These are phyloP conservation scores for Drosera capensis DNA, from an alignment of 148 eudicot genomes.

Conservation along the genomic window DNA sequence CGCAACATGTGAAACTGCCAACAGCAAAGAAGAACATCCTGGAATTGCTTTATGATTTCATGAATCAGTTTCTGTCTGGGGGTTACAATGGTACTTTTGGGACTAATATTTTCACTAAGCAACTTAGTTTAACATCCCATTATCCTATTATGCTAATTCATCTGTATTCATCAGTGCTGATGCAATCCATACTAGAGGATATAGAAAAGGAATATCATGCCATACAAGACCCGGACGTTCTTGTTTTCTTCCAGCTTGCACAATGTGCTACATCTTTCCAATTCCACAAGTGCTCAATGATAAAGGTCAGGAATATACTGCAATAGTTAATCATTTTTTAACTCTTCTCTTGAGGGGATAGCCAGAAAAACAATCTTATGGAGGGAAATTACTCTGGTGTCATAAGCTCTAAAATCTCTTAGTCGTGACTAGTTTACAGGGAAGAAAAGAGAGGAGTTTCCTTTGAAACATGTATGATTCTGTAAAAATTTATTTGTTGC, in stretches of 20 bases:
- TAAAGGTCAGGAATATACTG: constrained; percentile 61
- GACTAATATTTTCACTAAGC: too few relatives aligned
- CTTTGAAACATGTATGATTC: too few relatives aligned
- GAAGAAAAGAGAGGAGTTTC: too few relatives aligned
- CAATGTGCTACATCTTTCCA: constrained; percentile 76
- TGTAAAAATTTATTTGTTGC: too few relatives aligned
- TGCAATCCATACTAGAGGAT: constrained; percentile 74
- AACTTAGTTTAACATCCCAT: too few relatives aligned
- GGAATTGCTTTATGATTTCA: constrained; percentile 43
- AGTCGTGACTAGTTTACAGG: too few relatives aligned
- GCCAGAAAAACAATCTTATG: too few relatives aligned
- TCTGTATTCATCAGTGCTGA: constrained; percentile 41
- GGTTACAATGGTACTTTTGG: constrained; percentile 99
- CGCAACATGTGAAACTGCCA: constrained; percentile 49
- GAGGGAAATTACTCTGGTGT: too few relatives aligned
- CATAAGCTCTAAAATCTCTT: too few relatives aligned
- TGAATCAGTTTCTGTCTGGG: constrained; percentile 66
- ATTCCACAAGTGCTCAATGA: constrained; percentile 36
- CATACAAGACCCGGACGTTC: constrained; percentile 59
- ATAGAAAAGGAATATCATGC: constrained; percentile 75
- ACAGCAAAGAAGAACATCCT: constrained; percentile 40
- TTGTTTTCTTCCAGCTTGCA: constrained; percentile 77
- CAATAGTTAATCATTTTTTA: too few relatives aligned
- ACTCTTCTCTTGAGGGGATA: too few relatives aligned
- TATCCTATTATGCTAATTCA: constrained; percentile 6